Conservation (phyloP, 2,329 filamentous ascomycete genomes). For the Paracamarosporium sp. region DNA sequence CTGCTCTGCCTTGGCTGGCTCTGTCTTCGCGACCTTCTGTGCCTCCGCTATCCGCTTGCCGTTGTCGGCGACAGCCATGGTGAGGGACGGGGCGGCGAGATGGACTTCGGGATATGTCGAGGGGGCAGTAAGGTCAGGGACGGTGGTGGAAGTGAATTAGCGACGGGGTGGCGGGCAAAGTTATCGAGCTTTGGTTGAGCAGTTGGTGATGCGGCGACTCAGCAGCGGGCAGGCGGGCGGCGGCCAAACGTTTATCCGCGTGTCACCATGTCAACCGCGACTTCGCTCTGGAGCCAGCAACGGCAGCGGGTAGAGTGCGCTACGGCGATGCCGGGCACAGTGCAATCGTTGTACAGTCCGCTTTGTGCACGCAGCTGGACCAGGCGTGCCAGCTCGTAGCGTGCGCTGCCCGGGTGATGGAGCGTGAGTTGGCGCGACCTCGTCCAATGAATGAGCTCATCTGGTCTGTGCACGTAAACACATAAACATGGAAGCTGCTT, state of each 20-base stretch:
- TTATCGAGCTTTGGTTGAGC: not conserved
- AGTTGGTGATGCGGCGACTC: not conserved
- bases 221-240: too few relatives aligned
- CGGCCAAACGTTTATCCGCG: not conserved
- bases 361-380: not conserved
- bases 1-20: constrained; percentile 83
- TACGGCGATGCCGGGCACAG: not conserved
- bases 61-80: constrained; percentile 53
- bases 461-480: constrained; percentile 30
- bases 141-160: not conserved
- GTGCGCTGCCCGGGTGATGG: constrained; percentile 40
- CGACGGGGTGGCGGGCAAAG: not conserved
- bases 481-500: constrained; percentile 25
- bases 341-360: not conserved
- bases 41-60: constrained; percentile 83
- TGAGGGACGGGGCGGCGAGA: constrained; percentile 1
- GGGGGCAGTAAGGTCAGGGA: constrained; percentile 1
- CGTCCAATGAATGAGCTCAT: constrained; percentile 33
- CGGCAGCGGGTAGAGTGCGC: not conserved
- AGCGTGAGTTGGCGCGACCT: constrained; percentile 30
- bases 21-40: constrained; percentile 79
- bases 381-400: not conserved
- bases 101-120: not conserved
- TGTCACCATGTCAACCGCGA: not conserved
- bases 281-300: not conserved